Base-by-base conservation (phyloP, 2,329 filamentous ascomycete species). In the Pseudodiploospora longispora region DNA sequence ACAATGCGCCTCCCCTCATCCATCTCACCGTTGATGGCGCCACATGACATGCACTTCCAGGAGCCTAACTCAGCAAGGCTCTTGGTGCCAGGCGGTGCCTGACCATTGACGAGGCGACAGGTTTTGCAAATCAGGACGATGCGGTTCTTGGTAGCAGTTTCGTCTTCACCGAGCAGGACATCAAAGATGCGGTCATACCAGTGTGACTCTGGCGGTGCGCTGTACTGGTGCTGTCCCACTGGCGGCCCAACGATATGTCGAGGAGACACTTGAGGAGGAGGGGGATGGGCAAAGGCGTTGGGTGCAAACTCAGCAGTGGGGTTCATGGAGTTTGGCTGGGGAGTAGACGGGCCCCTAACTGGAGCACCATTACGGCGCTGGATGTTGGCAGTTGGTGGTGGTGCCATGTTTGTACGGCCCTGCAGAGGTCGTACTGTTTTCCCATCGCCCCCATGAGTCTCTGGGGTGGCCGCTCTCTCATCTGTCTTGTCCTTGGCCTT, bases 121-220 rank as follows among this genome's bases (percentile, higher is more conserved):
- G 76, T 72, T 30, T 71, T 65, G 66, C 93, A 98, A 44, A 98
- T 87, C 51, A 98, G 71, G 6, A 82, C 91, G 47, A 95, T 80
- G 12, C 93, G 82, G 63, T 97, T 97, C 69, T 89, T 94, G 3
- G 91, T 80, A 9, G 86, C 82, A 4, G 87, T 94, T 65, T 98
- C 93, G 57, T 98, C 93, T 59, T 98, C 93, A 40, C 93, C 93
- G 0, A 98, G 76, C 28, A 98, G 78, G 0, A 95, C 79, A 58
- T 98, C 93, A 46, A 98, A 72, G 42, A 98, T 82, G 44, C 91
- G 81, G 61, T 98, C 93, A 65, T 97, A 98, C 93, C 93, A 98
- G 59, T 85, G 82, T 10, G 80, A 62, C 46, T 72, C 71, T 19
- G 59, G 51, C 12, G 58, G 46, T 6, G 59, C 49, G 12, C 44